Conservation (phyloP, 1,139 yeast species). For the Scheffersomyces titani region DNA sequence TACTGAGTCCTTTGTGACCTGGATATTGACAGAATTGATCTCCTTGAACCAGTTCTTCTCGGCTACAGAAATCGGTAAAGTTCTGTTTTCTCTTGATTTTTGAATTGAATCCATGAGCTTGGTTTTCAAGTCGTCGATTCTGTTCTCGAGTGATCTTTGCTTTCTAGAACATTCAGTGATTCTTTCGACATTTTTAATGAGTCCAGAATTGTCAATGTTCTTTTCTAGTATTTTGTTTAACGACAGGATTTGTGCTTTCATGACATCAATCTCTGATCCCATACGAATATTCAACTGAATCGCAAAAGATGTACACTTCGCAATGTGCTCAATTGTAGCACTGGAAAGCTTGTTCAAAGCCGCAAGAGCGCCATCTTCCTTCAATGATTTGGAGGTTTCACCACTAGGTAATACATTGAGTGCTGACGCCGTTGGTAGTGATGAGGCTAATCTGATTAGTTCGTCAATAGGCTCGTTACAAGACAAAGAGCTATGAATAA, state of each 20-base stretch:
- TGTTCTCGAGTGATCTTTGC: slow-evolving; percentile 24
- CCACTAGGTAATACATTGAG: not conserved
- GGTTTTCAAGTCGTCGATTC: slow-evolving; percentile 21
- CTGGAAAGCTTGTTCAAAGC: slow-evolving; percentile 21
- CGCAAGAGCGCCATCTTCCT: not conserved
- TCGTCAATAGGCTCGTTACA: slow-evolving; percentile 15
- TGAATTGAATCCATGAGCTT: slow-evolving; percentile 25
- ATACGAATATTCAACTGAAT: slow-evolving; percentile 26
- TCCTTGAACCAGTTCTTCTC: slow-evolving; percentile 43
- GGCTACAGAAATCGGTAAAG: slow-evolving; percentile 35
- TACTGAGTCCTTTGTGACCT: slow-evolving; percentile 9
- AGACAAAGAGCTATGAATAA: slow-evolving; percentile 3
- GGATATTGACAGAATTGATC: slow-evolving; percentile 26
- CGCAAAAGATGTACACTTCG: slow-evolving; percentile 19
- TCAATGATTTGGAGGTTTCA: not conserved
- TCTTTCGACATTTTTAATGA: slow-evolving; percentile 11
- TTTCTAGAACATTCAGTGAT: slow-evolving; percentile 16
- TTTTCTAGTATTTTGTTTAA: slow-evolving; percentile 8
- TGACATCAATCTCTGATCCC: slow-evolving; percentile 20
- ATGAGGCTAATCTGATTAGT: not conserved
- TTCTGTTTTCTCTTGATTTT: slow-evolving; percentile 17
- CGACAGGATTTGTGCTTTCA: slow-evolving; percentile 24
- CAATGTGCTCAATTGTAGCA: slow-evolving; percentile 16
- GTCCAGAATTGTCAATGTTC: not conserved
- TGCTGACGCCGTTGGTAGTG: not conserved